A percentile compares a stretch with the other conserved stretches of the same genome.
These are phyloP conservation scores for Venturiaceae sp. DNA, from an alignment of 2,329 filamentous ascomycete genomes.

Conservation along the genomic window DNA sequence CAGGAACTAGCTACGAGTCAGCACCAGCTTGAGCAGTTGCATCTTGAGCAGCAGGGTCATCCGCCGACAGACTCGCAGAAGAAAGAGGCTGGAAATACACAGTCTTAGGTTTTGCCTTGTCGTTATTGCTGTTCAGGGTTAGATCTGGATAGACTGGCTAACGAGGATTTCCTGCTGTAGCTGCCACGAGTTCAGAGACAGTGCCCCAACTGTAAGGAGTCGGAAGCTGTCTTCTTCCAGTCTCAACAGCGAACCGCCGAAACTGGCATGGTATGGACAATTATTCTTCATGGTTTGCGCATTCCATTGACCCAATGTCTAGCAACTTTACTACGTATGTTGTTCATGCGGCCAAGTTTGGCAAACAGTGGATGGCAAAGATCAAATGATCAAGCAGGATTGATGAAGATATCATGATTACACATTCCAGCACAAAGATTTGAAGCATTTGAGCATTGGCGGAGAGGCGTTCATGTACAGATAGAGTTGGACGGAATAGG, in stretches of 20 bases:
- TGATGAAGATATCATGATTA: neutral
- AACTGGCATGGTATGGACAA: constrained; percentile 81
- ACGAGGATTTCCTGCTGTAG: constrained; percentile 40
- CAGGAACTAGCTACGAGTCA: constrained; percentile 1
- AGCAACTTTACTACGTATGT: constrained; percentile 61
- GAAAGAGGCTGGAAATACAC: neutral
- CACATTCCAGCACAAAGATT: neutral
- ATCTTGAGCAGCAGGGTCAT: constrained; percentile 1
- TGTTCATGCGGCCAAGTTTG: constrained; percentile 89
- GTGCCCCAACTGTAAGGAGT: constrained; percentile 76
- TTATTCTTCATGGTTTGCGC: constrained; percentile 8
- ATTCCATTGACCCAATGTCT: constrained; percentile 19
- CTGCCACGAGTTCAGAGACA: constrained; percentile 80
- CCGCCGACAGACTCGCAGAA: neutral
- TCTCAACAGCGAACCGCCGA: constrained; percentile 94
- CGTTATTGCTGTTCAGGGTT: neutral
- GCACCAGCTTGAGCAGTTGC: constrained; percentile 4
- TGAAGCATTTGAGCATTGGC: neutral
- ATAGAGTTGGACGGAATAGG: neutral
- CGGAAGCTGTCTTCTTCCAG: constrained; percentile 96
- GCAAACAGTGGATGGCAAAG: constrained; percentile 14
- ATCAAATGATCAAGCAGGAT: neutral
- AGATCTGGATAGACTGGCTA: constrained; percentile 1
- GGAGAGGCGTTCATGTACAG: neutral
- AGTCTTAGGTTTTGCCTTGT: neutral